Evolutionary conservation across 2,329 filamentous ascomycete species (phyloP).

Genomic region (Sphaerulina musiva): DNA sequence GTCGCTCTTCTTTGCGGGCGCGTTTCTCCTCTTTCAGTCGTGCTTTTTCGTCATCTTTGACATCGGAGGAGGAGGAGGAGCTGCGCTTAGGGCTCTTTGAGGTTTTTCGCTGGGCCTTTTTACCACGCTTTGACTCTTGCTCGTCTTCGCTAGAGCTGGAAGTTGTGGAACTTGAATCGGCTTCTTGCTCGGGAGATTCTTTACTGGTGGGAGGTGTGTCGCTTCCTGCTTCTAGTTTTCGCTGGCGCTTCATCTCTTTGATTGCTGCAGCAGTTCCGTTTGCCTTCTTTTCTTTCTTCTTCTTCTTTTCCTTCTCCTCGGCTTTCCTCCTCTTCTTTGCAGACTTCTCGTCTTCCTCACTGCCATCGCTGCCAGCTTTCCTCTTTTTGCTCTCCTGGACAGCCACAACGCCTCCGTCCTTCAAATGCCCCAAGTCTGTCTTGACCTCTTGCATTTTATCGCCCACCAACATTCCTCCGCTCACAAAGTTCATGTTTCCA

Average conservation of each 20-base stretch:
- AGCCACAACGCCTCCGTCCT: conserved; percentile 42
- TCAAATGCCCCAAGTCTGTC: conserved; percentile 19
- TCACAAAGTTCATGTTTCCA: conserved; percentile 78
- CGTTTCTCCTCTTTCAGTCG: conserved; percentile 43
- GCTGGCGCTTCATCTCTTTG: conserved; percentile 26
- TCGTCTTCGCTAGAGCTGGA: conserved; percentile 19
- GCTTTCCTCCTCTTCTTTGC: conserved; percentile 32
- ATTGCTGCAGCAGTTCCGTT: conserved; percentile 5
- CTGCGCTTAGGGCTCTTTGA: conserved; percentile 10
- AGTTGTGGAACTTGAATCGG: neutral
- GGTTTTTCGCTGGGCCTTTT: conserved; percentile 22
- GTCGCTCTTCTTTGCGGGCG: conserved; percentile 41
- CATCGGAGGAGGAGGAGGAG: neutral
- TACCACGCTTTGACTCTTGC: conserved; percentile 37
- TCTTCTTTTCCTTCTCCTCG: conserved; percentile 18
- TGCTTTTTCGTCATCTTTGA: conserved; percentile 21
- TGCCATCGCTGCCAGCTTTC: conserved; percentile 13
- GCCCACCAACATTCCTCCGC: conserved; percentile 65
- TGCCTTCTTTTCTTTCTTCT: conserved; percentile 16
- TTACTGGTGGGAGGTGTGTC: neutral
- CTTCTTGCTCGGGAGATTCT: neutral
- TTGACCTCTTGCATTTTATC: conserved; percentile 45
- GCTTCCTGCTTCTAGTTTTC: conserved; percentile 6
- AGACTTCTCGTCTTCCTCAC: conserved; percentile 19
- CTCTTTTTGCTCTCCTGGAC: conserved; percentile 35